A percentile compares a stretch with the other conserved stretches of the same genome.
Evolutionary conservation across 495 filamentous ascomycete species (phyloP).

Genomic region (Trichoderma reesei): DNA sequence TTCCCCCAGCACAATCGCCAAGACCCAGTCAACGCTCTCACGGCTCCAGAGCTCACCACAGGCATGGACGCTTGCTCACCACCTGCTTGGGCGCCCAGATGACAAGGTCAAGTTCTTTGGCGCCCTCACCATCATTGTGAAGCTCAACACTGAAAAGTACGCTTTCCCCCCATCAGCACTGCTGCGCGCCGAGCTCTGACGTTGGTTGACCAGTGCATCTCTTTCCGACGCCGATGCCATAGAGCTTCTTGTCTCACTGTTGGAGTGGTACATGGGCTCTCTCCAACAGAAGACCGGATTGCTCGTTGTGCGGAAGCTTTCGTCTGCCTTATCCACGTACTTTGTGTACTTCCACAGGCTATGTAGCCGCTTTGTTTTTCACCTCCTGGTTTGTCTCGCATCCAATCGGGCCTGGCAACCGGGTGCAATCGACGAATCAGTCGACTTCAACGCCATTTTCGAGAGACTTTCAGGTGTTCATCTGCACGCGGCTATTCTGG

Average conservation of each 20-base stretch:
- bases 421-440: slow-evolving; percentile 39
- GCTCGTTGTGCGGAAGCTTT: slow-evolving; percentile 73
- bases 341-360: slow-evolving; percentile 60
- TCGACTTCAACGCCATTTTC: slow-evolving; percentile 43
- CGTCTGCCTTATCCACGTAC: slow-evolving; percentile 68
- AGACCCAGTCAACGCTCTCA: slow-evolving; percentile 69
- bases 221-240: slow-evolving; percentile 51
- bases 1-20: slow-evolving; percentile 46
- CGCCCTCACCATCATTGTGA: slow-evolving; percentile 87
- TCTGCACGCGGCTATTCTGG: slow-evolving; percentile 56
- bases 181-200: neutral
- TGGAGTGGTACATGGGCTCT: slow-evolving; percentile 55
- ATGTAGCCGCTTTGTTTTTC: slow-evolving; percentile 61
- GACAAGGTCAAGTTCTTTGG: slow-evolving; percentile 81
- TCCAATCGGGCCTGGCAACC: slow-evolving; percentile 37
- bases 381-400: slow-evolving; percentile 55
- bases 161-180: slow-evolving; percentile 10
- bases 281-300: slow-evolving; percentile 47
- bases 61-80: slow-evolving; percentile 79
- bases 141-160: slow-evolving; percentile 77
- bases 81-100: slow-evolving; percentile 52
- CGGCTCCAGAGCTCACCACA: slow-evolving; percentile 62
- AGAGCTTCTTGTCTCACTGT: slow-evolving; percentile 57
- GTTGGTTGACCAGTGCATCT: slow-evolving; percentile 30
- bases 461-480: slow-evolving; percentile 43